A percentile compares a stretch with the other conserved stretches of the same genome.
These are phyloP conservation scores for Platismatia glauca DNA, from an alignment of 495 filamentous ascomycete species.

Conservation along the genomic window DNA sequence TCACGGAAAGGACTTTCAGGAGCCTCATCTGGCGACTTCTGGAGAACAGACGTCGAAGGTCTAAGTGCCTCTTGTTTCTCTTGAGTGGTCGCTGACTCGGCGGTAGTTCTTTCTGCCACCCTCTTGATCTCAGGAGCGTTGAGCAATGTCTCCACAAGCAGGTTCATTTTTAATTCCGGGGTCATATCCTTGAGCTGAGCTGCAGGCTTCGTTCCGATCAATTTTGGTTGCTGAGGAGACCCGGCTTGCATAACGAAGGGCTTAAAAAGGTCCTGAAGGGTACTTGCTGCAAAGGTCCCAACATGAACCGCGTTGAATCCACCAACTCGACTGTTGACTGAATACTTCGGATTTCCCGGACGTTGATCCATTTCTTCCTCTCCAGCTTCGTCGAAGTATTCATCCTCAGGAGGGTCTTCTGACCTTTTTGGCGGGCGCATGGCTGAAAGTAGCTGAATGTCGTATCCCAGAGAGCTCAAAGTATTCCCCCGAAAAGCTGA, in stretches of 20 bases:
- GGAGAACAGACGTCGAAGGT: background rate
- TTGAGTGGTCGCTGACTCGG: background rate
- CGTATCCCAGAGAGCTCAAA: slow-evolving; percentile 58
- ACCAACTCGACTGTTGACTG: slow-evolving; percentile 1
- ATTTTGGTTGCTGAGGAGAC: slow-evolving; percentile 5
- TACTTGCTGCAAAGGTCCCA: background rate
- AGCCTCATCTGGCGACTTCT: background rate
- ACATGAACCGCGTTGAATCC: slow-evolving; percentile 7
- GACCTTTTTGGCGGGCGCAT: slow-evolving; percentile 23
- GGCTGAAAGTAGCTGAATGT: slow-evolving; percentile 35
- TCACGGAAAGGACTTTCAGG: background rate
- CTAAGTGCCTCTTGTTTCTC: background rate
- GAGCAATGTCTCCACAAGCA: slow-evolving; percentile 29
- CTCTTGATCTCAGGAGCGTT: slow-evolving; percentile 26
- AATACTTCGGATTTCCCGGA: slow-evolving; percentile 8
- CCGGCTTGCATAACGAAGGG: slow-evolving; percentile 1
- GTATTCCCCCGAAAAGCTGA: slow-evolving; percentile 33
- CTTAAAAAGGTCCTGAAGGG: slow-evolving; percentile 12
- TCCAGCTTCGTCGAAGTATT: slow-evolving; percentile 35
- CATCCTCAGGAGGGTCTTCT: slow-evolving; percentile 30
- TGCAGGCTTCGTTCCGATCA: background rate
- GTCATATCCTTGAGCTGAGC: slow-evolving; percentile 19
- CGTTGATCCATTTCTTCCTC: slow-evolving; percentile 23
- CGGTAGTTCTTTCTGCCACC: slow-evolving; percentile 1
- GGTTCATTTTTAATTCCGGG: slow-evolving; percentile 28